Evolutionary conservation across 2,329 filamentous ascomycete species (phyloP), one percentile per base, ranked within the genome.

Genomic region (Xylariaceae sp.): DNA sequence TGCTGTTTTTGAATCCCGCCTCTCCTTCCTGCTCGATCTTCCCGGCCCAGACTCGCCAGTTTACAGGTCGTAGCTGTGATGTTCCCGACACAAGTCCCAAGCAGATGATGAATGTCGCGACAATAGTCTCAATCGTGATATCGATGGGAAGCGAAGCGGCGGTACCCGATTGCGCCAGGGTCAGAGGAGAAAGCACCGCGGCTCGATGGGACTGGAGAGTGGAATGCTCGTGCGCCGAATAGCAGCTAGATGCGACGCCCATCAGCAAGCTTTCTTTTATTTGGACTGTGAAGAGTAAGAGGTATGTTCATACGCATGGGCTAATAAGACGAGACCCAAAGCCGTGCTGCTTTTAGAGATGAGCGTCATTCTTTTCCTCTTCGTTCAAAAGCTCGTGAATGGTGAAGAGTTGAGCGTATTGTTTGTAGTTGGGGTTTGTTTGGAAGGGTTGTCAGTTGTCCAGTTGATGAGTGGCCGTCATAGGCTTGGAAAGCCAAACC

Each of bases 161-260:
- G 2, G 74, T 65, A 11, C 73, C 67, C 26, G 72, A 65, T 32
- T 76, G 72, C 3, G 78, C 70, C 30, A 74, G 66, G 3, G 74
- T 65, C 42, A 76, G 69, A 32, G 75, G 73, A 43, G 75, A 69
- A 51, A 77, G 71, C 35, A 77, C 76, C 49, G 78, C 75, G 50
- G 71, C 69, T 51, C 74, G 73, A 62, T 78, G 77, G 53, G 85
- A 81, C 63, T 85, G 83, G 48, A 95, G 81, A 27, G 85, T 79
- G 5, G 89, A 87, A 74, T 96, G 89, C 74, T 99, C 94, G 72
- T 96, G 88, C 46, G 91, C 91, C 50, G 94, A 99, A 74, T 97
- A 99, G 74, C 91, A 95, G 60, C 94, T 99, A 69, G 51, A 54
- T 39, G 50, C 47, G 55, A 29, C 46, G 41, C 42, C 45, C 43